Conservation (phyloP, 768 basidiomycete genomes). For the Glaciozyma martinii region DNA sequence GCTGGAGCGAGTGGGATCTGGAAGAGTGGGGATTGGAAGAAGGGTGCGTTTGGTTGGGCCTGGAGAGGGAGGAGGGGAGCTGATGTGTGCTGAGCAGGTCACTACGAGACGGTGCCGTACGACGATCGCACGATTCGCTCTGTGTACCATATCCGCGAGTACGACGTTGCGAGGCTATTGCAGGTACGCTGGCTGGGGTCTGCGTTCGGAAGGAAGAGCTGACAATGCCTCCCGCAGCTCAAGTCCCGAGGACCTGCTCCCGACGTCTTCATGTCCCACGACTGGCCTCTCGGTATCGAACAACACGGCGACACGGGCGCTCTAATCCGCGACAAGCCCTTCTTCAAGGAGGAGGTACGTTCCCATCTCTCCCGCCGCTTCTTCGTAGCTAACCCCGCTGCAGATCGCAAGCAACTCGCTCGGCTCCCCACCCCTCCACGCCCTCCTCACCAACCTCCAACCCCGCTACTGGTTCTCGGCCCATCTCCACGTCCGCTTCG, state of each 20-base stretch:
- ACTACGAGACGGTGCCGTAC: constrained; percentile 76
- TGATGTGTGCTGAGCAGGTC: constrained; percentile 42
- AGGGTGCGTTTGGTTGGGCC: constrained; percentile 43
- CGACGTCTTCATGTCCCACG: constrained; percentile 83
- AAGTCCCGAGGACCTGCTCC: constrained; percentile 36
- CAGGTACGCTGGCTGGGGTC: constrained; percentile 38
- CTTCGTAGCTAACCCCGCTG: background rate
- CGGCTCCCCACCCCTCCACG: constrained; percentile 79
- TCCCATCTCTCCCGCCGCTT: background rate
- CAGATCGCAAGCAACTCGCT: constrained; percentile 55
- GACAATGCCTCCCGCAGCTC: constrained; percentile 5
- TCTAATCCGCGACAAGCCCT: constrained; percentile 66
- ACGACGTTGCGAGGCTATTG: constrained; percentile 66
- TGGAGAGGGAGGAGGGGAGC: background rate
- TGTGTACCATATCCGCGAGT: constrained; percentile 84
- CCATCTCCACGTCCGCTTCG: constrained; percentile 79
- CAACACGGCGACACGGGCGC: constrained; percentile 60
- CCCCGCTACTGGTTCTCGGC: constrained; percentile 90
- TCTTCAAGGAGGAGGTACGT: constrained; percentile 56
- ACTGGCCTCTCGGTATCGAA: constrained; percentile 86
- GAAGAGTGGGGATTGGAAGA: constrained; percentile 62
- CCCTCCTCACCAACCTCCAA: constrained; percentile 58
- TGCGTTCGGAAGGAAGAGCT: background rate
- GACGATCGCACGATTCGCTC: constrained; percentile 61
- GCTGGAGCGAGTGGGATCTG: constrained; percentile 89